Evolutionary conservation across 2,329 filamentous ascomycete genomes (phyloP).

Genomic region (Endothia cerciana): DNA sequence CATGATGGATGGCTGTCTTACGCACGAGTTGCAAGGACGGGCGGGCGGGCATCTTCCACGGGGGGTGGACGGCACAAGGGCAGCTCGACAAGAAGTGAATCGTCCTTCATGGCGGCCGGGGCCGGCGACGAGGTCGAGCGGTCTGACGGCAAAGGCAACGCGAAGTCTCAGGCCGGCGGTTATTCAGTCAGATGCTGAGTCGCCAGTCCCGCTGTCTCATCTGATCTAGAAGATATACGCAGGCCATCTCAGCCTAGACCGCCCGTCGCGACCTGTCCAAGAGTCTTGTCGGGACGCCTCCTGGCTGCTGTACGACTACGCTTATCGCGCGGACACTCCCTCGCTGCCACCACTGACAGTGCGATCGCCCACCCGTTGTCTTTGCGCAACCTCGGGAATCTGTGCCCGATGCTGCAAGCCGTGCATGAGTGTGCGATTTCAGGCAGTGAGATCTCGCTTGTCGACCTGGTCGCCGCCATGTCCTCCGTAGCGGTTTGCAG

Average conservation of each 20-base stretch:
- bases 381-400: slow-evolving; percentile 19
- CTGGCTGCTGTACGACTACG: slow-evolving; percentile 20
- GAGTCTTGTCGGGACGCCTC: no score
- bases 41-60: no score
- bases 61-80: neutral
- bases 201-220: slow-evolving; percentile 22
- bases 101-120: neutral
- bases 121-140: no score
- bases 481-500: no score
- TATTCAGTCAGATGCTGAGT: neutral
- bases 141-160: no score
- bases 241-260: slow-evolving; percentile 20
- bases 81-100: neutral
- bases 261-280: neutral
- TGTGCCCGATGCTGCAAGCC: slow-evolving; percentile 20
- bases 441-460: slow-evolving; percentile 18
- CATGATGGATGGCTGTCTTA: neutral
- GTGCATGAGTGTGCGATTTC: slow-evolving; percentile 14
- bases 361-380: slow-evolving; percentile 13
- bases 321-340: slow-evolving; percentile 20
- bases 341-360: slow-evolving; percentile 11
- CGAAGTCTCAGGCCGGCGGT: neutral
- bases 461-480: neutral
- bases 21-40: neutral
- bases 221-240: neutral